Conservation (phyloP, 176 grass and related monocot genomes). For the Aegilops sharonensis region DNA sequence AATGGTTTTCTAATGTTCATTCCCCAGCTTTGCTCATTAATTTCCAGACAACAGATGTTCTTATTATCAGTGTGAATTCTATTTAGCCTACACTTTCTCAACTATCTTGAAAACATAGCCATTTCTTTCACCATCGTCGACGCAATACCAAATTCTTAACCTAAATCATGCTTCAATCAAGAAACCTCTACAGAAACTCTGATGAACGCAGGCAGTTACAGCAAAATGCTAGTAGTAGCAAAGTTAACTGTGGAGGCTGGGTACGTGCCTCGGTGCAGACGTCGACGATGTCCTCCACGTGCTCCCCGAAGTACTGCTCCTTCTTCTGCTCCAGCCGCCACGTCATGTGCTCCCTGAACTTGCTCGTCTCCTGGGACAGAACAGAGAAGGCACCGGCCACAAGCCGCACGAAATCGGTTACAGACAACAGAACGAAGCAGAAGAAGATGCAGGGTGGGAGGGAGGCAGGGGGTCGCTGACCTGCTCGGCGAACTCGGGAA, state of each 20-base stretch:
- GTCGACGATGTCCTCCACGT: slow-evolving; percentile 69
- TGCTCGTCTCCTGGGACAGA: slow-evolving; percentile 63
- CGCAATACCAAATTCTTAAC: background rate
- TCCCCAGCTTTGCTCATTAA: background rate
- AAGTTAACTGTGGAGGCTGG: background rate
- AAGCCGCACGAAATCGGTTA: background rate
- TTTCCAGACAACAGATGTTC: background rate
- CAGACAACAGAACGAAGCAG: background rate
- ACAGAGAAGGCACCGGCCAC: background rate
- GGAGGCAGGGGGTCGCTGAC: slow-evolving; percentile 20
- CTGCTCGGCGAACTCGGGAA: slow-evolving; percentile 73
- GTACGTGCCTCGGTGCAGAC: slow-evolving; percentile 75
- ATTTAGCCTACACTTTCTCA: background rate
- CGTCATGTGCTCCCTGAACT: slow-evolving; percentile 83
- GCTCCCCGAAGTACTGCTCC: slow-evolving; percentile 69
- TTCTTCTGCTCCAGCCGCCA: slow-evolving; percentile 71
- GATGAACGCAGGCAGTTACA: background rate
- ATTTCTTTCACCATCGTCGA: background rate
- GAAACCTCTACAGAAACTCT: too few relatives aligned
- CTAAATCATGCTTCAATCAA: background rate
- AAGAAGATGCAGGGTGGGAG: background rate
- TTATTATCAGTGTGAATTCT: background rate
- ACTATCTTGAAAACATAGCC: background rate
- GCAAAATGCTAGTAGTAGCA: background rate
- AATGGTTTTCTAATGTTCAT: background rate